Conservation (phyloP, 192 early-diverging fungal genomes). For the Phlyctochytrium arcticum region DNA sequence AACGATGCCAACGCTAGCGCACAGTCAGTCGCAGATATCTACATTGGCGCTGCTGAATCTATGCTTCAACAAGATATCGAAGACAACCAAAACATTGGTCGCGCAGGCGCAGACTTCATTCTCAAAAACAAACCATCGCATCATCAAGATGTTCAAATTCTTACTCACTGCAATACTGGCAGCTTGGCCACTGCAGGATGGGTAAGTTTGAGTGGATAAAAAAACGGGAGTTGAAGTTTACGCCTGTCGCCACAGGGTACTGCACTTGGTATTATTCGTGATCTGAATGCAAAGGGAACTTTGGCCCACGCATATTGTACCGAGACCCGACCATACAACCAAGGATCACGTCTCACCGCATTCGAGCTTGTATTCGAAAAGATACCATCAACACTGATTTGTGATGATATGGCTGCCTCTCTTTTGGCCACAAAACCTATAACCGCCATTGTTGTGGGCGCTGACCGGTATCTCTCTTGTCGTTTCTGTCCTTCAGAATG, state of each 20-base stretch:
- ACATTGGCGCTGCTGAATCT: slow-evolving; percentile 67
- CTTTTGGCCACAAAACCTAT: slow-evolving; percentile 63
- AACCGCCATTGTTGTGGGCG: slow-evolving; percentile 89
- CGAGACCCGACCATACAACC: slow-evolving; percentile 98
- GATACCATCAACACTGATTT: slow-evolving; percentile 90
- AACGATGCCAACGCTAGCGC: slow-evolving; percentile 21
- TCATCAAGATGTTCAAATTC: slow-evolving; percentile 42
- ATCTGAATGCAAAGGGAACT: slow-evolving; percentile 50
- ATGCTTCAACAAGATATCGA: slow-evolving; percentile 83
- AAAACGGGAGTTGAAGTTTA: not conserved
- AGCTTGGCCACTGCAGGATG: slow-evolving; percentile 57
- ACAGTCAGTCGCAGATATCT: slow-evolving; percentile 51
- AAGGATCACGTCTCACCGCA: slow-evolving; percentile 91
- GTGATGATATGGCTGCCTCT: slow-evolving; percentile 88
- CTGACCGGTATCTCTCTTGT: slow-evolving; percentile 62
- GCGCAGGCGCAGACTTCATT: slow-evolving; percentile 72
- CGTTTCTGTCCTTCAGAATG: not conserved
- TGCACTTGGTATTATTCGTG: slow-evolving; percentile 89
- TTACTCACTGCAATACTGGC: slow-evolving; percentile 98
- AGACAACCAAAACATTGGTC: slow-evolving; percentile 86
- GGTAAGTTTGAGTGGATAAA: slow-evolving; percentile 44
- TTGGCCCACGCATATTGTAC: slow-evolving; percentile 86
- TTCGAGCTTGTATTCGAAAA: slow-evolving; percentile 89
- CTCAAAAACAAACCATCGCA: slow-evolving; percentile 30
- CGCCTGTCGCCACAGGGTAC: slow-evolving; percentile 62